A percentile compares a stretch with the other conserved stretches of the same genome.
Evolutionary conservation across 2,329 filamentous ascomycete genomes (phyloP).

Genomic region (Pyrenophora seminiperda): DNA sequence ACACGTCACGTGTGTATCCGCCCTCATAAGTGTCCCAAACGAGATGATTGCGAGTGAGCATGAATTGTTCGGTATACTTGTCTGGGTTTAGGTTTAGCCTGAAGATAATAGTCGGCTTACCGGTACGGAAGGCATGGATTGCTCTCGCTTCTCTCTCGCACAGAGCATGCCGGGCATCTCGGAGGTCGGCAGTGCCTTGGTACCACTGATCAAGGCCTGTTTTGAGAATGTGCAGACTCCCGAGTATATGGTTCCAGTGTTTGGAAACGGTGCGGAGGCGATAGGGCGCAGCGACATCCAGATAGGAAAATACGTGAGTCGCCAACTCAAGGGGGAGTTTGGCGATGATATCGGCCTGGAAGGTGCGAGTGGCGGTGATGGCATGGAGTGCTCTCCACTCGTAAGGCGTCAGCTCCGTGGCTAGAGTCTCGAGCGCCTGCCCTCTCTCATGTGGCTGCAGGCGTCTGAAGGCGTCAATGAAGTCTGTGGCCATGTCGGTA

Average conservation of each 20-base stretch:
- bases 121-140: constrained; percentile 35
- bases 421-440: constrained; percentile 32
- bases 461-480: constrained; percentile 26
- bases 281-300: constrained; percentile 39
- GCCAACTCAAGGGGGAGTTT: constrained; percentile 48
- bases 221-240: constrained; percentile 31
- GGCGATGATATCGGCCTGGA: constrained; percentile 44
- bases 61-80: background rate
- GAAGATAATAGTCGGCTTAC: constrained; percentile 13
- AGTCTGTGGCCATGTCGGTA: constrained; percentile 10
- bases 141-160: constrained; percentile 28
- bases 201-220: constrained; percentile 31
- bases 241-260: constrained; percentile 40
- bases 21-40: constrained; percentile 1
- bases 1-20: constrained; percentile 11
- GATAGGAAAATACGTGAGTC: constrained; percentile 40
- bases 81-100: background rate
- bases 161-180: constrained; percentile 20
- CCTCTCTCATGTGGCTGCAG: constrained; percentile 20
- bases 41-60: constrained; percentile 3
- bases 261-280: constrained; percentile 40
- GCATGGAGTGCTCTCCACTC: constrained; percentile 38
- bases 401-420: constrained; percentile 32
- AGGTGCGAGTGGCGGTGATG: constrained; percentile 25
- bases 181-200: constrained; percentile 17